These are phyloP conservation scores for Capillidium heterosporum DNA, from an alignment of 371 early-diverging fungal genomes.

Conservation along the genomic window DNA sequence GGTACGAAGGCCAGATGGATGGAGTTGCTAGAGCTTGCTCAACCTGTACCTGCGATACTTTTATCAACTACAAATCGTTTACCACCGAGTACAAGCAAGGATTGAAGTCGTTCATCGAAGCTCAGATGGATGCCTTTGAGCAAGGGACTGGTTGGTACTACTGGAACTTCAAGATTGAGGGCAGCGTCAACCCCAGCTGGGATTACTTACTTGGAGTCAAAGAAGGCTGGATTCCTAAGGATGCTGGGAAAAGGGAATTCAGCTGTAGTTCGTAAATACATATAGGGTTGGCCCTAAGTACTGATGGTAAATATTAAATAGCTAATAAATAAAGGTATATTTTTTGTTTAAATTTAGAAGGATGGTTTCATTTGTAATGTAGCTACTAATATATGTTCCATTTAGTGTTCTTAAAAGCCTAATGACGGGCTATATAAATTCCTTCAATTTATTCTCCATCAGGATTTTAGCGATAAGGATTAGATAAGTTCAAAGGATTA, in stretches of 20 bases:
- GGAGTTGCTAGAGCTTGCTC: conserved; percentile 13
- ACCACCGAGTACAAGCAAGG: conserved; percentile 8
- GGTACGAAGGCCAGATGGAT: conserved; percentile 38
- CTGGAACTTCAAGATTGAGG: conserved; percentile 33
- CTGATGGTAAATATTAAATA: no score
- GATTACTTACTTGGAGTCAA: conserved; percentile 13
- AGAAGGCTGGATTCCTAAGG: conserved; percentile 15
- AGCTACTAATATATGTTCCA: no score
- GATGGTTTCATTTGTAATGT: no score
- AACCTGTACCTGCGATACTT: conserved; percentile 26
- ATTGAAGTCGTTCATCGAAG: neutral
- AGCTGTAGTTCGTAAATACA: no score
- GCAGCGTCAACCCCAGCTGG: conserved; percentile 14
- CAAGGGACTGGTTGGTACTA: conserved; percentile 26
- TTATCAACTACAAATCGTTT: conserved; percentile 13
- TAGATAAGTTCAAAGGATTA: no score
- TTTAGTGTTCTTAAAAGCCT: no score
- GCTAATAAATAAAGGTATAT: no score
- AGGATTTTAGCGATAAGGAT: no score
- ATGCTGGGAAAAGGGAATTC: conserved; percentile 10
- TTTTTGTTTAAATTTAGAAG: no score
- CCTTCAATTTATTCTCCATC: no score
- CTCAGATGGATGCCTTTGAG: neutral
- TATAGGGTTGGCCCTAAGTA: no score
- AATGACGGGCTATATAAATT: no score